Base-by-base conservation (phyloP, 768 basidiomycete species). In the Rhodotorula diobovata region DNA sequence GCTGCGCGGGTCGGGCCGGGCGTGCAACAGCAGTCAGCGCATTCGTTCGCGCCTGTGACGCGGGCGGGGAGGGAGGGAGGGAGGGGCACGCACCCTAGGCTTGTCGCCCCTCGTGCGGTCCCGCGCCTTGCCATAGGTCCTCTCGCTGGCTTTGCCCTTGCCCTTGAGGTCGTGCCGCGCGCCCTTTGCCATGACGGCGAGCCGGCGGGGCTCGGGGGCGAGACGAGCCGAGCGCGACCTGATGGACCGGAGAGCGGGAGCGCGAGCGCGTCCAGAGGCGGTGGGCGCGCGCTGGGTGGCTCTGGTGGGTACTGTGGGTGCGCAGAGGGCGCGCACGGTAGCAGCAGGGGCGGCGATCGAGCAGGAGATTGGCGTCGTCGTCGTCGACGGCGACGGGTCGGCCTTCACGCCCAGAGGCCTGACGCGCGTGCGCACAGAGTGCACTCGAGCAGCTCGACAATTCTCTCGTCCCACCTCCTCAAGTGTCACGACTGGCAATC, bases 101-200 rank as follows among this genome's bases (percentile, higher is more conserved):
- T 39, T 35, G 25, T n/a, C 20, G 3, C 65, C 50, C 16, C 70
- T 54, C 16, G 70, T 71, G 48, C 66, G 62, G 14, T 66, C 65
- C 21, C 63, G 41, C 32, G 54, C 43, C 15, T 55, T 45, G 18
- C 45, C 37, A 23, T 53, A 46, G 16, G n/a, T 16, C 48, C 37
- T 30, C 28, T 15, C 18, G 4, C 34, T 8, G 15, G 28, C 21
- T 25, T 66, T 59, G 48, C 56, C 56, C 35, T 66, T 66, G 34
- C 54, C 30, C 32, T 43, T 51, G 30, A 25, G 30, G 53, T 48
- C 59, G 59, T 46, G 59, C 12, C 59, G 43, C 28, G 50, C 56
- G 37, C 56, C 65, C 46, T 58, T 66, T 37, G 45, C 63, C 63
- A 65, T 65, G 21, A 5, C 37, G 7, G 15, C 28, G 25, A n/a